Evolutionary conservation across 2,329 filamentous ascomycete species (phyloP).

Genomic region (Colletotrichum lini): DNA sequence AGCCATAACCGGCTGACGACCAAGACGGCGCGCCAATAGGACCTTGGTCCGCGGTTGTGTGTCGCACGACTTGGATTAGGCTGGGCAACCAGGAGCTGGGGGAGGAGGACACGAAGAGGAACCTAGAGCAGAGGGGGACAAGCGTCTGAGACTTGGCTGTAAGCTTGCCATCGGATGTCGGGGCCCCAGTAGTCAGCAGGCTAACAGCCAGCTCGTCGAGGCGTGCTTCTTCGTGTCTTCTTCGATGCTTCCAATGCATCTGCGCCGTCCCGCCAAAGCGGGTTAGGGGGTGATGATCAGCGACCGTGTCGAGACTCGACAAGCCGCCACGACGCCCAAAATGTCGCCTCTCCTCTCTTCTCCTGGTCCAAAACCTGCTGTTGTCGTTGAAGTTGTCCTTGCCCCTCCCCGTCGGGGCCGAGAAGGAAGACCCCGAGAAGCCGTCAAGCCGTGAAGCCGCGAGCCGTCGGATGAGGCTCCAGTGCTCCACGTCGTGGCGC

Average conservation of each 20-base stretch:
- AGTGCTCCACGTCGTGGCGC: conserved; percentile 24
- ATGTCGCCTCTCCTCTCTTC: neutral
- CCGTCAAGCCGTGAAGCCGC: conserved; percentile 13
- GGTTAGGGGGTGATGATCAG: conserved; percentile 8
- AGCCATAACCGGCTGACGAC: neutral
- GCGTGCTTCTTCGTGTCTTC: conserved; percentile 32
- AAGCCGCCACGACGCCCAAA: too few species aligned
- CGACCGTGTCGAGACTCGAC: neutral
- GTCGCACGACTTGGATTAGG: conserved; percentile 36
- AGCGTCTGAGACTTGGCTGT: neutral
- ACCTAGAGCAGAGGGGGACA: neutral
- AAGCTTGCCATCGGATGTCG: neutral
- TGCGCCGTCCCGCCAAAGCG: conserved; percentile 16
- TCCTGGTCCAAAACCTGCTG: neutral
- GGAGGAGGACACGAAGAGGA: neutral
- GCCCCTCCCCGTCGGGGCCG: conserved; percentile 22
- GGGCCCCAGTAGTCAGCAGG: neutral
- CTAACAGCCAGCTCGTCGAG: neutral
- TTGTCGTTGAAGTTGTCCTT: neutral
- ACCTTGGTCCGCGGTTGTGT: conserved; percentile 24
- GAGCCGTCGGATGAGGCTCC: conserved; percentile 31
- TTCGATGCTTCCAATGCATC: conserved; percentile 38
- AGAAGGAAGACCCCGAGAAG: conserved; percentile 11
- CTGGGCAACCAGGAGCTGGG: conserved; percentile 14
- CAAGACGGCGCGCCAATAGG: conserved; percentile 11